Evolutionary conservation across 2,329 filamentous ascomycete species (phyloP), one percentile per base, ranked within the genome.

Genomic region (Elsinoe fawcettii): DNA sequence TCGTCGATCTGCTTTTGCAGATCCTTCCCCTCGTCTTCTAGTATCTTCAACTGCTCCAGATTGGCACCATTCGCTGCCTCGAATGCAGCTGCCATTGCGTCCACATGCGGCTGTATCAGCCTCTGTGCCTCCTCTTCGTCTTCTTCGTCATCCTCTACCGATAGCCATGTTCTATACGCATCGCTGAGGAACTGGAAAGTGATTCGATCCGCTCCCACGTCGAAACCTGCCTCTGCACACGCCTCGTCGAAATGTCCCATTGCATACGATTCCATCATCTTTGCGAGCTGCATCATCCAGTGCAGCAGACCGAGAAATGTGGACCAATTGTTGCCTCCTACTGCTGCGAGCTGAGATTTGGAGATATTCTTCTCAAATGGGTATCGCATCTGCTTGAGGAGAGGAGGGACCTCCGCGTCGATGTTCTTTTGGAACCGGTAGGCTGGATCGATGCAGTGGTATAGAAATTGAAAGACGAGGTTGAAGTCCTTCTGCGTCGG

Each of bases 401-500:
- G 85, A 0, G 90, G 86, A 11, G 92, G 91, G 0, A 97, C 91
- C 70, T 99, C 95, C 57, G 92, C 87, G 69, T 97, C 93, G 66
- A 97, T 96, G 53, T 86, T 88, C 71, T 96, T 96, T 66, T 91
- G 85, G 66, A 99, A 97, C 34, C 86, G 84, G 70, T 97, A 95
- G 65, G 86, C 88, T 0, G 93, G 93, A 68, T 99, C 93, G 68
- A 99, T 95, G 58, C 90, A 87, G 67, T 90, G 89, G 71, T 99
- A 99, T 2, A 99, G 78, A 88, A 92, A 99, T 67, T 97, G 90
- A 68, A 99, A 99, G 80, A 99, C 95, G 72, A 83, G 87, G 67
- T 95, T 93, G 75, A 99, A 99, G 70, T 99, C 93, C 69, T 99
- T 99, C 65, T 97, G 92, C 0, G 92, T 99, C 0, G 93, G 95